Conservation (phyloP, 2,329 filamentous ascomycete genomes). For the Exophiala sideris region DNA sequence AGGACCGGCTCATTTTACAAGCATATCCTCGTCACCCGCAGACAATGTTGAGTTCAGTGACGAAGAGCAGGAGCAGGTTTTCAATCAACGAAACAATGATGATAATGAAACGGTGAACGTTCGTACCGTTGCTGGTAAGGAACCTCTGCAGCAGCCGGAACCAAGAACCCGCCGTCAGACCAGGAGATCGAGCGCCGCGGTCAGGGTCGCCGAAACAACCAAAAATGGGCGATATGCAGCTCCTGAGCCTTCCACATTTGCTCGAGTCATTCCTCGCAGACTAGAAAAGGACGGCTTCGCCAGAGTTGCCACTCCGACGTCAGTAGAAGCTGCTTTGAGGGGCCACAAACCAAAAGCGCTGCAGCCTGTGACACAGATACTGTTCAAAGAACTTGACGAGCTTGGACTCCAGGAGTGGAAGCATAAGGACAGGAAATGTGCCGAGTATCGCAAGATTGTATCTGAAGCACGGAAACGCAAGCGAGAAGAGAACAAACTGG, state of each 20-base stretch:
- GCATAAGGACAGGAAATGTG: conserved; percentile 16
- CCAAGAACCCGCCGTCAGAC: neutral
- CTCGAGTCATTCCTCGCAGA: neutral
- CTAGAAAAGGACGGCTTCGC: neutral
- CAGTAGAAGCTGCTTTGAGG: conserved; percentile 2
- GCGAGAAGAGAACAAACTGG: conserved; percentile 17
- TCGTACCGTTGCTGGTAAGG: neutral
- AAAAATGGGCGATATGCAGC: conserved; percentile 4
- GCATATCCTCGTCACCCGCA: neutral
- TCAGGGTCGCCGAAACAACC: neutral
- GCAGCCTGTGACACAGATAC: conserved; percentile 8
- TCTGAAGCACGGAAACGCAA: conserved; percentile 13
- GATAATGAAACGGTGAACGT: neutral
- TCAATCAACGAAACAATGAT: neutral
- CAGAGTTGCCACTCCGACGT: conserved; percentile 4
- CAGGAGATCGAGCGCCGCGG: neutral
- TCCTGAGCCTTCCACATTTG: conserved; percentile 8
- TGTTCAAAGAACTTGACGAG: conserved; percentile 15
- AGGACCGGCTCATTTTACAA: no score
- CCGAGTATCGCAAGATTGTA: conserved; percentile 15
- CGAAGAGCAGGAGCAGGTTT: conserved; percentile 2
- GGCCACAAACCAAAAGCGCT: conserved; percentile 1
- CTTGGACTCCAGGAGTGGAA: conserved; percentile 24
- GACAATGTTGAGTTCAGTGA: conserved; percentile 21
- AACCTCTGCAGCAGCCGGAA: neutral